Percentiles rank a stretch among this genome's conserved stretches.
Evolutionary conservation across 2,329 filamentous ascomycete genomes (phyloP).

Genomic region (Blastomyces emzantsi): DNA sequence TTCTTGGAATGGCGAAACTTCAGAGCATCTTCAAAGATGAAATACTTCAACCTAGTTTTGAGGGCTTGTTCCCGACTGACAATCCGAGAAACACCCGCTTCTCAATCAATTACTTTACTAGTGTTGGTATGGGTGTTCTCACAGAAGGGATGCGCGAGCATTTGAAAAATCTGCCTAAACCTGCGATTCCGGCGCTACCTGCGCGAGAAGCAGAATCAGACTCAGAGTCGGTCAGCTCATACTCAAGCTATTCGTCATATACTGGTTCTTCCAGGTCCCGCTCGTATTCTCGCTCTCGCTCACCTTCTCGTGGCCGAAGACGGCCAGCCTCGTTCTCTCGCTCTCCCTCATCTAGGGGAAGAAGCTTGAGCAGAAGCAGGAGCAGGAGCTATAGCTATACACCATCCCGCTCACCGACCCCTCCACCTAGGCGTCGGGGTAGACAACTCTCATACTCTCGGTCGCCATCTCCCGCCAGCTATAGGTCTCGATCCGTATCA

Average conservation of each 20-base stretch:
- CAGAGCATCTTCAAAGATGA: constrained; percentile 70
- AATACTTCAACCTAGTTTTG: constrained; percentile 64
- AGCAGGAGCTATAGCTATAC: constrained; percentile 30
- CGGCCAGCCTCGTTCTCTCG: constrained; percentile 25
- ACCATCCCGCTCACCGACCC: constrained; percentile 29
- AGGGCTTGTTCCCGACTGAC: constrained; percentile 82
- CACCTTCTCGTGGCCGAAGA: constrained; percentile 30
- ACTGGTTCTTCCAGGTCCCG: constrained; percentile 31
- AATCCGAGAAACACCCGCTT: constrained; percentile 86
- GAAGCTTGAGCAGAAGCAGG: constrained; percentile 24
- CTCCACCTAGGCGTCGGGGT: constrained; percentile 21
- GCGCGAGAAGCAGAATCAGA: constrained; percentile 49
- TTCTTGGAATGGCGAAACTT: constrained; percentile 73
- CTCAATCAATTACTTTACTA: constrained; percentile 99
- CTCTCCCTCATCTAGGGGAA: constrained; percentile 26
- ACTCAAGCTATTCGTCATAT: constrained; percentile 72
- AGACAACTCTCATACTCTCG: constrained; percentile 28
- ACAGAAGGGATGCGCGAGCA: constrained; percentile 93
- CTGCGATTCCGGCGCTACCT: constrained; percentile 60
- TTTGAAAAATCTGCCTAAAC: constrained; percentile 82
- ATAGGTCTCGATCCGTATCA: constrained; percentile 21
- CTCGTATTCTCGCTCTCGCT: constrained; percentile 39
- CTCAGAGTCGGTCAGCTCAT: constrained; percentile 55
- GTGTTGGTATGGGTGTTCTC: constrained; percentile 87
- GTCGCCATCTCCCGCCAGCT: constrained; percentile 23